Evolutionary conservation across 75 land plant genomes (phyloP), one percentile per base, ranked within the genome.

Genomic region (Adiantum capillusveneris): DNA sequence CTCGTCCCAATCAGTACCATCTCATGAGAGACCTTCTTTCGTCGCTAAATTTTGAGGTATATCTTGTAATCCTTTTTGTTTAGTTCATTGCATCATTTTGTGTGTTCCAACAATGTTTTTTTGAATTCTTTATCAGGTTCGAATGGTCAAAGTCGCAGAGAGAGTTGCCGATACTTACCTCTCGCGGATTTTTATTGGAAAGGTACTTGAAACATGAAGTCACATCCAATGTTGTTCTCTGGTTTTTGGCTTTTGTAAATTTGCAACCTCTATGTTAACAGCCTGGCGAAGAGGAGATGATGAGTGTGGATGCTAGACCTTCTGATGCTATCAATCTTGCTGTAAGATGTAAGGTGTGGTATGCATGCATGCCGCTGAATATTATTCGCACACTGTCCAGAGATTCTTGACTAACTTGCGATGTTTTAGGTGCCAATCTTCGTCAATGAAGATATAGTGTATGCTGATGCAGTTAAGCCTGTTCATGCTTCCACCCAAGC

Each of bases 251-350:
- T n/a, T n/a, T n/a, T n/a, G n/a, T n/a, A n/a, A n/a, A n/a, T n/a
- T n/a, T n/a, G n/a, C n/a, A n/a, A n/a, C n/a, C n/a, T n/a, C n/a
- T n/a, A 29, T 63, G 37, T 3, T 75, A 84, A 84, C 74, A 84
- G 85, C 59, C 75, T 13, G 85, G 76, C 54, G 80, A 80, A 44
- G 69, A 71, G 25, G 71, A 59, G 20, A 57, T 71, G 37, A 21
- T 79, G 21, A 80, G 74, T 71, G 75, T 88, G 36, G 94, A 88
- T 73, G 77, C 83, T 14, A 74, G 90, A 6, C 94, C 94, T 24
- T 85, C 94, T 28, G 94, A 88, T 77, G 94, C 94, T 53, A 79
- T 85, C 65, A 85, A 82, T 67, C 36, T 88, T 9, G 94, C 94
- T 25, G 78, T 60, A 37, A 75, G 81, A 62, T 82, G 82, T 68